phyloP scores from a whole-genome alignment of 345 rosid genomes.

The Alliaria petiolata region DNA sequence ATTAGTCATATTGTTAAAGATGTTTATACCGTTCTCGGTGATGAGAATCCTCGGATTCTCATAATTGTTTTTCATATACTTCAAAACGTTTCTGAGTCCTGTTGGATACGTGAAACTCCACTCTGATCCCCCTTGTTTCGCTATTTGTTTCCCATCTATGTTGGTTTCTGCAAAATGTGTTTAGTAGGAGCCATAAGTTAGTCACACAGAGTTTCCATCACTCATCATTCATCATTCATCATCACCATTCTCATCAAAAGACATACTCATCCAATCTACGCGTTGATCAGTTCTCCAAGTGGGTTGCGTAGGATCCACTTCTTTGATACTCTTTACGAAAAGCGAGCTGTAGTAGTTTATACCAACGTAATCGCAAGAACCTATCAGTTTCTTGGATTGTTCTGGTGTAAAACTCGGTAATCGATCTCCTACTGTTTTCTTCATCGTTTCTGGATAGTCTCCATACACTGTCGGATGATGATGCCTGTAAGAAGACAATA shows the following conservation, averaged over 20 bases:
- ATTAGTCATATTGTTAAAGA: conserved; percentile 1
- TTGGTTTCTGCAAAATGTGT: conserved; percentile 27
- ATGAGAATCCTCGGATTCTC: conserved; percentile 27
- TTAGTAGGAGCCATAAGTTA: not conserved
- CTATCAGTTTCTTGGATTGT: conserved; percentile 40
- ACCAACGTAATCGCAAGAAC: conserved; percentile 56
- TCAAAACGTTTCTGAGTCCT: conserved; percentile 32
- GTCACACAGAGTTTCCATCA: not conserved
- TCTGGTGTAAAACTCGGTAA: conserved; percentile 54
- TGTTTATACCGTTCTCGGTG: conserved; percentile 23
- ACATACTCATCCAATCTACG: conserved; percentile 35
- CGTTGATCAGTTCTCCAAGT: conserved; percentile 38
- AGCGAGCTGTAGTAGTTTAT: conserved; percentile 55
- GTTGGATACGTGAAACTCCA: conserved; percentile 37
- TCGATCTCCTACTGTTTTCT: conserved; percentile 39
- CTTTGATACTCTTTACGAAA: conserved; percentile 22
- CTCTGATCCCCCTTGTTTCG: conserved; percentile 38
- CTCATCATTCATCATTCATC: not conserved
- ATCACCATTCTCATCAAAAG: not conserved
- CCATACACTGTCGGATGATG: conserved; percentile 51
- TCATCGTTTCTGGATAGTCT: conserved; percentile 59
- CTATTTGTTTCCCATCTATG: conserved; percentile 30
- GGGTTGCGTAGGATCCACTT: conserved; percentile 30
- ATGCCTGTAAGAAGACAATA: conserved; percentile 37
- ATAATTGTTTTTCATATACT: conserved; percentile 28